Evolutionary conservation across 805 yeast species (phyloP).

Genomic region (Nakazawaea sp.): DNA sequence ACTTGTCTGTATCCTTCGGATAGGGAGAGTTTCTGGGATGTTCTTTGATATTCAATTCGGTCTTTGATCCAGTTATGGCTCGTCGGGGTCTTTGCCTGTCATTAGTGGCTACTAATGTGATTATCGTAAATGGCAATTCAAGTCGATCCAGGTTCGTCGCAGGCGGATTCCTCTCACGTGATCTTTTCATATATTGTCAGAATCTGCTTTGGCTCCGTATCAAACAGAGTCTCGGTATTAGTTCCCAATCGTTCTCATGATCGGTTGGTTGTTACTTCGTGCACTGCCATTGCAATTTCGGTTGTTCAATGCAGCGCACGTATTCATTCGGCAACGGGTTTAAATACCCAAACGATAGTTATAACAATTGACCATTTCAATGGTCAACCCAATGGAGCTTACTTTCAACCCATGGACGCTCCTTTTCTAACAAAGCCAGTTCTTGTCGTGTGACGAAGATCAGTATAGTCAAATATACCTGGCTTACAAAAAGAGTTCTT

Average conservation of each 20-base stretch:
- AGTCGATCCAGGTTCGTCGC: too few species aligned
- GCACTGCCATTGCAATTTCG: not conserved
- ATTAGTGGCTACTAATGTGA: too few species aligned
- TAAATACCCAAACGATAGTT: constrained; percentile 59
- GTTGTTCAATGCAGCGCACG: constrained; percentile 8
- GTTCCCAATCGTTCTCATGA: constrained; percentile 3
- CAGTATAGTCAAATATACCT: constrained; percentile 61
- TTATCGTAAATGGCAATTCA: too few species aligned
- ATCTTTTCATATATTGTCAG: too few species aligned
- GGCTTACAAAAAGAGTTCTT: constrained; percentile 21
- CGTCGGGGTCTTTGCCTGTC: too few species aligned
- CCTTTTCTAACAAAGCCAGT: constrained; percentile 16
- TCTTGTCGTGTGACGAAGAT: constrained; percentile 23
- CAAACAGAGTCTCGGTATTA: too few species aligned
- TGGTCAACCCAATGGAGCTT: constrained; percentile 79
- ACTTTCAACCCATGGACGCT: constrained; percentile 65
- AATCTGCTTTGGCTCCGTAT: too few species aligned
- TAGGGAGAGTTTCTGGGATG: too few species aligned
- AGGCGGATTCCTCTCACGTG: too few species aligned
- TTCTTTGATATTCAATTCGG: too few species aligned
- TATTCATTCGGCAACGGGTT: constrained; percentile 55
- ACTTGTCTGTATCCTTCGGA: too few species aligned
- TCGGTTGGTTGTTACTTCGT: not conserved
- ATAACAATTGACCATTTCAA: constrained; percentile 50
- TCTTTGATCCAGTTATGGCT: too few species aligned